Conservation (phyloP, 805 yeast genomes). For the Saccharomycopsis fibuligera region DNA sequence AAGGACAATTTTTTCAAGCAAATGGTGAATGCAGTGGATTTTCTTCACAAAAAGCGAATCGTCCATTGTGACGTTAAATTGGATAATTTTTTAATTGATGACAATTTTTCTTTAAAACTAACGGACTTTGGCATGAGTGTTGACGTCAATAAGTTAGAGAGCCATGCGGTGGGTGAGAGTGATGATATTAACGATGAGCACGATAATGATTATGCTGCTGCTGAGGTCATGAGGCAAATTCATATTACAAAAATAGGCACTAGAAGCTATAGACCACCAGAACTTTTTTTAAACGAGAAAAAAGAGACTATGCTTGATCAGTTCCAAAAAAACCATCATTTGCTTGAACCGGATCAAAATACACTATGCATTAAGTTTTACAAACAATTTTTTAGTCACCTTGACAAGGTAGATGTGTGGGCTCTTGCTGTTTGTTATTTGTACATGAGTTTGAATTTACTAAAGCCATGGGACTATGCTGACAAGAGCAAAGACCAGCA, state of each 20-base stretch:
- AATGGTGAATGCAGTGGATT: slow-evolving; percentile 46
- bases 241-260: slow-evolving; percentile 19
- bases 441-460: slow-evolving; percentile 9
- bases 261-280: slow-evolving; percentile 20
- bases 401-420: slow-evolving; percentile 17
- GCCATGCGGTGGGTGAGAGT: too few species aligned
- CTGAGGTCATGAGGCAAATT: not conserved
- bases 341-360: not conserved
- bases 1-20: slow-evolving; percentile 21
- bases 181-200: too few species aligned
- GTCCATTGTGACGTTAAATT: slow-evolving; percentile 91
- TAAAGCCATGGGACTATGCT: slow-evolving; percentile 20
- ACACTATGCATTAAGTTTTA: slow-evolving; percentile 5
- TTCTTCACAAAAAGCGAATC: slow-evolving; percentile 60
- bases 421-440: slow-evolving; percentile 18
- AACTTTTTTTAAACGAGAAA: slow-evolving; percentile 14
- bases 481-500: slow-evolving; percentile 9
- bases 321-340: not conserved
- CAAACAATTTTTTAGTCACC: not conserved
- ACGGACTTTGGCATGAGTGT: slow-evolving; percentile 75
- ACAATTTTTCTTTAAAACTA: slow-evolving; percentile 78
- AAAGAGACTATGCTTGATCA: not conserved
- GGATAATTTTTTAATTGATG: slow-evolving; percentile 83
- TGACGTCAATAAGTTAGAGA: not conserved
- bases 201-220: too few species aligned